Percentiles rank a stretch among this genome's conserved stretches.
phyloP scores from a whole-genome alignment of 2,329 filamentous ascomycete genomes.

The Sporothrix phasma region DNA sequence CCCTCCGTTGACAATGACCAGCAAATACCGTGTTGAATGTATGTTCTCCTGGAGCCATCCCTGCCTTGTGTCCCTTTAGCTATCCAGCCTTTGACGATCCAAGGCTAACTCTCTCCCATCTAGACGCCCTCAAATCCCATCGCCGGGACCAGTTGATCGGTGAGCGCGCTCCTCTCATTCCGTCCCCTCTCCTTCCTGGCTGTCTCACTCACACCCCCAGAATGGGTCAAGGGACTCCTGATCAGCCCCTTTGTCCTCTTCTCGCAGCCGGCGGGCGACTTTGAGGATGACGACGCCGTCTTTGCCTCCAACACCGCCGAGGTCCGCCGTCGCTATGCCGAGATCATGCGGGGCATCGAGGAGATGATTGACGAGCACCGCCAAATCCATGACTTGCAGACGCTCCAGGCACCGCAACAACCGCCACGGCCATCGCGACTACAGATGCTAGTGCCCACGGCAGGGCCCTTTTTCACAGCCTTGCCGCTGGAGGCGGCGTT shows the following conservation, averaged over 20 bases:
- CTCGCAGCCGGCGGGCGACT: constrained; percentile 83
- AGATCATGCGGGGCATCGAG: constrained; percentile 93
- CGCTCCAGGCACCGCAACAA: constrained; percentile 34
- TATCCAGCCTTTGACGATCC: background rate
- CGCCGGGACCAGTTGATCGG: constrained; percentile 75
- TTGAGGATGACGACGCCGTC: constrained; percentile 56
- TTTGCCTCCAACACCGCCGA: constrained; percentile 65
- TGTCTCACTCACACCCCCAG: constrained; percentile 30
- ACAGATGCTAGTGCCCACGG: constrained; percentile 79
- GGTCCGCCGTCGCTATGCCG: constrained; percentile 79
- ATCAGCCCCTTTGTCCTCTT: constrained; percentile 95
- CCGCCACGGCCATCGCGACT: constrained; percentile 61
- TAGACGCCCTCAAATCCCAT: constrained; percentile 67
- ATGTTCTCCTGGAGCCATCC: constrained; percentile 26
- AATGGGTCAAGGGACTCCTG: constrained; percentile 94
- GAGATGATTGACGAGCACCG: constrained; percentile 86
- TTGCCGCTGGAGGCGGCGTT: constrained; percentile 84
- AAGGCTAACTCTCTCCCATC: background rate
- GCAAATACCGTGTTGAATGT: constrained; percentile 65
- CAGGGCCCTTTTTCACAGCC: constrained; percentile 89
- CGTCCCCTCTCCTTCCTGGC: background rate
- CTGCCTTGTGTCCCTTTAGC: background rate
- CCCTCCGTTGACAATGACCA: constrained; percentile 40
- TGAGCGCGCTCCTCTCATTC: constrained; percentile 1
- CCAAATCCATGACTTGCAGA: constrained; percentile 52